phyloP scores from a whole-genome alignment of 2,329 filamentous ascomycete species.

The Bipolaris cookei region DNA sequence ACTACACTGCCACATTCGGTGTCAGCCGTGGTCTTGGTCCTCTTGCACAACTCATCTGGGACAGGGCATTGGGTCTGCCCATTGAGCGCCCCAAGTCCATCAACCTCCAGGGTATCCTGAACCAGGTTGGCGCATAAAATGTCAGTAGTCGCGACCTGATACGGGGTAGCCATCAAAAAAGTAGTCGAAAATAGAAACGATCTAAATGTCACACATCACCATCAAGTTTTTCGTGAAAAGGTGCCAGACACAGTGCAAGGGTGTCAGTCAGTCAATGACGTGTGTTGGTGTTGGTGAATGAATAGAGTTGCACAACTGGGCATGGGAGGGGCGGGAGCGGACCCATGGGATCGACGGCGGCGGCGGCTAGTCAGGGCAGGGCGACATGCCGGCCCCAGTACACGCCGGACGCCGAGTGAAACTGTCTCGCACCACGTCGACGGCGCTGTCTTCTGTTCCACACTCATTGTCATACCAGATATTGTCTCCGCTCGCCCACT shows the following conservation, averaged over 20 bases:
- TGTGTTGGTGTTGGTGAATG: not conserved
- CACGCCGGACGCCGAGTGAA: constrained; percentile 6
- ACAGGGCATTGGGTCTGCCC: constrained; percentile 87
- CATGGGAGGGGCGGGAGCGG: constrained; percentile 6
- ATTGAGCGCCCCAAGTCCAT: constrained; percentile 99
- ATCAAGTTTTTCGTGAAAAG: too few relatives aligned
- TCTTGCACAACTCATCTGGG: constrained; percentile 94
- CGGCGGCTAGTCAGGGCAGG: constrained; percentile 19
- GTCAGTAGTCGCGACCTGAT: not conserved
- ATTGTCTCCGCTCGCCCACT: not conserved
- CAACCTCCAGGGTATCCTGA: constrained; percentile 84
- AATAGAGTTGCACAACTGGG: constrained; percentile 1
- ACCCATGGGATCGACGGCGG: constrained; percentile 16
- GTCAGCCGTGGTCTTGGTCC: constrained; percentile 80
- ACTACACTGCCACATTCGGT: constrained; percentile 79
- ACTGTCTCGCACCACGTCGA: constrained; percentile 23
- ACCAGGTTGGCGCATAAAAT: constrained; percentile 54
- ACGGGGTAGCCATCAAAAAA: not conserved
- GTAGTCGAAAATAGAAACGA: not conserved
- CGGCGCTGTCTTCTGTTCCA: constrained; percentile 11
- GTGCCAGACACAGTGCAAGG: too few relatives aligned
- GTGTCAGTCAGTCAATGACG: not conserved
- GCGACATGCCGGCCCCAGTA: constrained; percentile 13
- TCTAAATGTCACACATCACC: not conserved
- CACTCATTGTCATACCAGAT: not conserved